Conservation (phyloP, 2,329 filamentous ascomycete species). For the Xylaria sp. region DNA sequence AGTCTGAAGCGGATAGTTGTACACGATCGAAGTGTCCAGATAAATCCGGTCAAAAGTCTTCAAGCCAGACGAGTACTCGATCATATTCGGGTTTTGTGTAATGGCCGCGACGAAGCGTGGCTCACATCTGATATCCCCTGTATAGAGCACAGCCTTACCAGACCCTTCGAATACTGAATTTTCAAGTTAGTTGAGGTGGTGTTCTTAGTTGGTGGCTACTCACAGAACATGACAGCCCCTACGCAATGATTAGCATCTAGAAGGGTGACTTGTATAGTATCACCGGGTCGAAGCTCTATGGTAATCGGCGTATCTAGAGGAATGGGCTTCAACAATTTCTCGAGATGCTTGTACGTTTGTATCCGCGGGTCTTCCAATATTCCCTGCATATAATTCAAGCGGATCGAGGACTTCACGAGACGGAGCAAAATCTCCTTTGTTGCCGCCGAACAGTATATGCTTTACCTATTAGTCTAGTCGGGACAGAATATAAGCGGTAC, state of each 20-base stretch:
- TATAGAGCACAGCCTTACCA: slow-evolving; percentile 81
- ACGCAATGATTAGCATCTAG: slow-evolving; percentile 93
- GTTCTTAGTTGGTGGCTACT: slow-evolving; percentile 38
- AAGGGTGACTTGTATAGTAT: slow-evolving; percentile 80
- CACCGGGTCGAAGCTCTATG: slow-evolving; percentile 77
- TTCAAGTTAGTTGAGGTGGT: slow-evolving; percentile 14
- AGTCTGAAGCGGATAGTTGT: slow-evolving; percentile 60
- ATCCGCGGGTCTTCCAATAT: slow-evolving; percentile 75
- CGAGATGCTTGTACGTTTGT: slow-evolving; percentile 80
- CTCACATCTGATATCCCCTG: slow-evolving; percentile 87
- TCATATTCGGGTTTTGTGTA: slow-evolving; percentile 73
- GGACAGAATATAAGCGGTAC: slow-evolving; percentile 25
- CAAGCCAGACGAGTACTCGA: slow-evolving; percentile 76
- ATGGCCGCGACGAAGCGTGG: slow-evolving; percentile 85
- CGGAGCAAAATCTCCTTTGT: slow-evolving; percentile 83
- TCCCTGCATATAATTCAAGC: slow-evolving; percentile 82
- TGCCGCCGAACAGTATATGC: slow-evolving; percentile 86
- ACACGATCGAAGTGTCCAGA: slow-evolving; percentile 82
- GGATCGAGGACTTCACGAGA: slow-evolving; percentile 80
- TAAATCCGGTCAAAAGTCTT: slow-evolving; percentile 83
- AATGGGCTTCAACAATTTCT: slow-evolving; percentile 78
- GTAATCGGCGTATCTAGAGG: slow-evolving; percentile 82
- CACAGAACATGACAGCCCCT: slow-evolving; percentile 88
- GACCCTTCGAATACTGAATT: slow-evolving; percentile 75
- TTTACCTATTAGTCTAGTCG: slow-evolving; percentile 41